phyloP scores from a whole-genome alignment of 768 basidiomycete species.

The Myochromella boudieri region DNA sequence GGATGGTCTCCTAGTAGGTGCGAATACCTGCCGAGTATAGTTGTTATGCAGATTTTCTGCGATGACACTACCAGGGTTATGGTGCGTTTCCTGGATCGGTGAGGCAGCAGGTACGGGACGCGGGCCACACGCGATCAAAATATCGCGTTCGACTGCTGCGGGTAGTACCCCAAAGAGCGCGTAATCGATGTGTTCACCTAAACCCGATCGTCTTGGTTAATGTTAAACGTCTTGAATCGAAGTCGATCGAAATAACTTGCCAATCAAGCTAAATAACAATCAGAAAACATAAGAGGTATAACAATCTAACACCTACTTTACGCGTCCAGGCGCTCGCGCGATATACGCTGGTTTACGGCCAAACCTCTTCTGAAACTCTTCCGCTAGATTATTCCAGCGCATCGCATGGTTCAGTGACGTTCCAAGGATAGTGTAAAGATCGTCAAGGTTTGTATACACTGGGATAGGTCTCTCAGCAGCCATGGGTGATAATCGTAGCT shows the following conservation, averaged over 20 bases:
- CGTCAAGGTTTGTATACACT: slow-evolving; percentile 54
- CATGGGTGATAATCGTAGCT: slow-evolving; percentile 30
- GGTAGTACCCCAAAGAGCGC: slow-evolving; percentile 83
- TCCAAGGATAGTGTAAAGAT: slow-evolving; percentile 53
- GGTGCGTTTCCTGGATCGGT: slow-evolving; percentile 23
- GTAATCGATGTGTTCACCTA: slow-evolving; percentile 86
- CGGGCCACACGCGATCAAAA: slow-evolving; percentile 75
- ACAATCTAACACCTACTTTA: slow-evolving; percentile 55
- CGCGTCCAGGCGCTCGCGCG: slow-evolving; percentile 75
- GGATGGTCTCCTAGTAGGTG: slow-evolving; percentile 40
- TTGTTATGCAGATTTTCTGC: slow-evolving; percentile 62
- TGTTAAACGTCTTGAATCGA: background rate
- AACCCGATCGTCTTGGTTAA: background rate
- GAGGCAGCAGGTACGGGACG: slow-evolving; percentile 25
- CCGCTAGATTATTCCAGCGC: slow-evolving; percentile 61
- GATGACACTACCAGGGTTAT: slow-evolving; percentile 52
- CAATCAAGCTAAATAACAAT: slow-evolving; percentile 36
- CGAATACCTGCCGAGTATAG: slow-evolving; percentile 61
- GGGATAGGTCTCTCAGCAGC: slow-evolving; percentile 60
- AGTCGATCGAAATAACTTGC: slow-evolving; percentile 21
- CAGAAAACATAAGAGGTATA: background rate
- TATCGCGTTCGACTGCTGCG: slow-evolving; percentile 81
- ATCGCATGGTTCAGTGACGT: slow-evolving; percentile 55
- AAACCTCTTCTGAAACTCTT: slow-evolving; percentile 63
- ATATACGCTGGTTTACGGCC: slow-evolving; percentile 69